These are phyloP conservation scores for Litsea cubeba DNA, from an alignment of 164 flowering plant species.

Conservation along the genomic window DNA sequence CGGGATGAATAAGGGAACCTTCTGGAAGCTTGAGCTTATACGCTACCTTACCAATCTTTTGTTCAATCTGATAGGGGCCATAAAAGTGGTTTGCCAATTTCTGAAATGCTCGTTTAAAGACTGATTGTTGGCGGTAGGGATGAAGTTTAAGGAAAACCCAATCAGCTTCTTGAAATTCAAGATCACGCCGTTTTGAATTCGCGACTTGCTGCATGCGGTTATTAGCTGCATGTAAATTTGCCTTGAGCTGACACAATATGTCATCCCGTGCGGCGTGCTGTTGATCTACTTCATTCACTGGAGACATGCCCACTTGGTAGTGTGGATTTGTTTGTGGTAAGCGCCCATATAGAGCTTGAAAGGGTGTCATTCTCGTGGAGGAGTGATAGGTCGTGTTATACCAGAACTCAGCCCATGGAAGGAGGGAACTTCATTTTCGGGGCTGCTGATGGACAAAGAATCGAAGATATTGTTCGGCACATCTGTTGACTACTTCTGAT, in stretches of 20 bases:
- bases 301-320: not conserved
- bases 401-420: constrained; percentile 1
- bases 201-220: not conserved
- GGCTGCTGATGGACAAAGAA: not conserved
- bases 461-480: not conserved
- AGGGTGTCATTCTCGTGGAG: not conserved
- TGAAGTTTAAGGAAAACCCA: constrained; percentile 3
- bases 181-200: not conserved
- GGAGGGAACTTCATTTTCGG: not conserved
- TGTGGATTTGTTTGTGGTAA: not conserved
- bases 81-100: constrained; percentile 2
- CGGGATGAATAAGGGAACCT: not conserved
- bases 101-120: not conserved
- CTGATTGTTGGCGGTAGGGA: not conserved
- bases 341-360: not conserved
- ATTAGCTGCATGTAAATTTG: not conserved
- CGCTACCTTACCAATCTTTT: not conserved
- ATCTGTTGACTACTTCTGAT: not conserved
- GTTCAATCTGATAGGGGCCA: not conserved
- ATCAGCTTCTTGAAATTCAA: constrained; percentile 1
- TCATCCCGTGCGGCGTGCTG: not conserved
- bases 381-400: not conserved
- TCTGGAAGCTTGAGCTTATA: constrained; percentile 2
- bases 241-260: not conserved
- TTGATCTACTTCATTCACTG: not conserved